Evolutionary conservation across 176 grass and related monocot species (phyloP), one percentile per base, ranked within the genome.

Genomic region (Rhynchospora breviuscula): DNA sequence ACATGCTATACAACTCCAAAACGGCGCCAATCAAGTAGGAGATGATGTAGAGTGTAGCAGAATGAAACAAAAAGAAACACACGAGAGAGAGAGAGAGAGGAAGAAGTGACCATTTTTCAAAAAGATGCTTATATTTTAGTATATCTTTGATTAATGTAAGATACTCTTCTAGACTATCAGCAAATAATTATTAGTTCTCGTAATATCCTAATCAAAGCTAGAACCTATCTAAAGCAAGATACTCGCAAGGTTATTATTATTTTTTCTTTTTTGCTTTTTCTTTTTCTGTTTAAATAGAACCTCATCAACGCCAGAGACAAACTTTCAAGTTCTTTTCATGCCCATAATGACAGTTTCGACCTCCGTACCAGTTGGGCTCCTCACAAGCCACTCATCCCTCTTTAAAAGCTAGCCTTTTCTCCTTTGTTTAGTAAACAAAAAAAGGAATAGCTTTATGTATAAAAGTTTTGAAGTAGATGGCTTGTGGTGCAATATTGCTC

Each of bases 101-200:
- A 25, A 26, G 47, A 9, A 53, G 47, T 75, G 47, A 23, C 9
- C 47, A 75, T 75, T 14, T 51, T 15, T 21, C 7, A 53, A 15
- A 74, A 75, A 53, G 71, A 53, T 53, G 71, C 71, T 75, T 51
- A 4, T 52, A 21, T 51, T 40, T 75, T 12, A 53, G 26, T 25
- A 75, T 71, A 74, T 74, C 44, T 75, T 67, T 75, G 22, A 75
- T 52, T 52, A 25, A 75, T 52, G 71, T 53, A 53, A 75, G 71
- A 75, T 75, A 25, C 47, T 46, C 64, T 26, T 62, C 46, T 75
- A 4, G 10, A 75, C n/a, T 26, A 23, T 26, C 5, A 75, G 21
- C 47, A 26, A 75, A 49, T 45, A 75, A 75, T n/a, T 25, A 53
- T 52, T 14, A 75, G 22, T 53, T 75, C 46, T 75, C 71, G 14